These are phyloP conservation scores for Saitozyma sp. DNA, from an alignment of 768 basidiomycete genomes.

Conservation along the genomic window DNA sequence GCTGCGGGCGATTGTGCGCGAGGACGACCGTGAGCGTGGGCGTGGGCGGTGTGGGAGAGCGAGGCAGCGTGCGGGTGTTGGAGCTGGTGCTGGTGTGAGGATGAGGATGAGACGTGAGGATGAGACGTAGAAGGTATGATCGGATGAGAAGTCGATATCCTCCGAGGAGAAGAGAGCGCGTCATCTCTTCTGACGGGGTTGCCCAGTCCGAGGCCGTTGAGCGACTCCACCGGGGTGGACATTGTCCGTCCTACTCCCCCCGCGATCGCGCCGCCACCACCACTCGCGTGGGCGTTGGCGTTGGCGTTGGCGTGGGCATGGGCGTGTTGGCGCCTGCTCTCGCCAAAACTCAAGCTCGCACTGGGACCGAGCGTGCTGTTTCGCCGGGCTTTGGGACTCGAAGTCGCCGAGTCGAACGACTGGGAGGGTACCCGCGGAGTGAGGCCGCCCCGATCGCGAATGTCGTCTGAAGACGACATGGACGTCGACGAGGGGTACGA, in stretches of 20 bases:
- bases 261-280: too few species aligned
- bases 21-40: neutral
- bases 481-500: conserved; percentile 10
- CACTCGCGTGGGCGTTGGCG: too few species aligned
- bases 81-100: too few species aligned
- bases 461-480: neutral
- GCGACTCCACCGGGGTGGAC: too few species aligned
- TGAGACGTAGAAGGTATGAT: neutral
- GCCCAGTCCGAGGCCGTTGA: conserved; percentile 18
- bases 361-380: neutral
- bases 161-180: conserved; percentile 33
- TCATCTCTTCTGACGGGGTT: conserved; percentile 13
- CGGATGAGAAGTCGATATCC: conserved; percentile 32
- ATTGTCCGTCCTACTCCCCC: too few species aligned
- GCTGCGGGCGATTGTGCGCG: neutral
- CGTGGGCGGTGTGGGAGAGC: conserved; percentile 1
- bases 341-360: neutral
- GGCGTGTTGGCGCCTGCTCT: neutral
- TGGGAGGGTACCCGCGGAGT: neutral
- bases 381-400: conserved; percentile 12
- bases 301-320: too few species aligned
- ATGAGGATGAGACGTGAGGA: conserved; percentile 5
- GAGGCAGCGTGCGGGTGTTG: neutral
- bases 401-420: neutral
- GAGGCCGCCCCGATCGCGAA: neutral